Evolutionary conservation across 2,329 filamentous ascomycete genomes (phyloP).

Genomic region (Fusarium tanahbumbuense): DNA sequence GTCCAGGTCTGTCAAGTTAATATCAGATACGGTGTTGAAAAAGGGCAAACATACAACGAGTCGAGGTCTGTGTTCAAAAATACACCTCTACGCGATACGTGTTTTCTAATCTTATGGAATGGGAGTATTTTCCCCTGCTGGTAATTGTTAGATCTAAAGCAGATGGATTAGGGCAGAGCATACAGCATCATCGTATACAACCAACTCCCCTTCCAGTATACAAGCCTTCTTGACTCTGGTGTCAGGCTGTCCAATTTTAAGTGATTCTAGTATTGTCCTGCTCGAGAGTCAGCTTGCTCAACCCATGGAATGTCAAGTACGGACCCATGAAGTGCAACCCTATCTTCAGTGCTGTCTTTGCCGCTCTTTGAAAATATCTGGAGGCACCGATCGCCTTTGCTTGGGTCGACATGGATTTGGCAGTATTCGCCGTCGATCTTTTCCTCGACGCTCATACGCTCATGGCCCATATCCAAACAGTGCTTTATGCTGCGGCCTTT

Average conservation of each 20-base stretch:
- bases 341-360: constrained; percentile 85
- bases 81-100: constrained; percentile 77
- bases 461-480: constrained; percentile 72
- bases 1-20: constrained; percentile 55
- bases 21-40: constrained; percentile 18
- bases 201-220: constrained; percentile 85
- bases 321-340: constrained; percentile 68
- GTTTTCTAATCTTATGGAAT: constrained; percentile 86
- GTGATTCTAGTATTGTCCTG: constrained; percentile 70
- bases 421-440: constrained; percentile 94
- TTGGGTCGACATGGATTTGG: constrained; percentile 83
- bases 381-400: constrained; percentile 65
- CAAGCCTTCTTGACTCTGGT: constrained; percentile 73
- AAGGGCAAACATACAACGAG: constrained; percentile 65
- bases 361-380: constrained; percentile 93
- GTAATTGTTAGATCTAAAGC: constrained; percentile 21
- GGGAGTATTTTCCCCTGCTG: constrained; percentile 72
- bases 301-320: constrained; percentile 21
- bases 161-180: constrained; percentile 4
- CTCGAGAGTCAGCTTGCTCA: constrained; percentile 20
- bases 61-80: constrained; percentile 76
- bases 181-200: constrained; percentile 78
- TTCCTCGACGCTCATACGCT: constrained; percentile 77
- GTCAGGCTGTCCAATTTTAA: constrained; percentile 68
- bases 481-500: constrained; percentile 80